These are phyloP conservation scores for Cytospora paraplurivora DNA, from an alignment of 2,329 filamentous ascomycete species.

Conservation along the genomic window DNA sequence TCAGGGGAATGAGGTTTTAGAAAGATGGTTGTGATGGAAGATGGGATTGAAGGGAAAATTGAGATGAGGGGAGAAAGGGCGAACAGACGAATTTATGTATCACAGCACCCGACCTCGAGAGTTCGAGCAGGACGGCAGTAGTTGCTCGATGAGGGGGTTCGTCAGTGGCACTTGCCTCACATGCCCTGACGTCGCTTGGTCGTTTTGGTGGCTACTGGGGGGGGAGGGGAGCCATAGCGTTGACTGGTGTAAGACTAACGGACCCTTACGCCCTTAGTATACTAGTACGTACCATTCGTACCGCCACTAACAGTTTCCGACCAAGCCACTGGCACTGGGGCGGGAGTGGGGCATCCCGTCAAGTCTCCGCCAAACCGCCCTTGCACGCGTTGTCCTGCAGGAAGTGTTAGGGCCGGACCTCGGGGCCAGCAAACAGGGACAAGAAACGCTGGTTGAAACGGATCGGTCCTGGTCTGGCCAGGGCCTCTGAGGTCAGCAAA, in stretches of 20 bases:
- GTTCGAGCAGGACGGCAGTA: not conserved
- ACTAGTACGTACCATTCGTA: not conserved
- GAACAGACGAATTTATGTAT: slow-evolving; percentile 24
- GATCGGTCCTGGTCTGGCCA: slow-evolving; percentile 20
- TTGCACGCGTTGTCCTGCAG: not conserved
- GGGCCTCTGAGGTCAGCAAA: slow-evolving; percentile 17
- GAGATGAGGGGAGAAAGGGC: not conserved
- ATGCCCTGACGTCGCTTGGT: slow-evolving; percentile 27
- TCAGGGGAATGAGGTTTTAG: not conserved
- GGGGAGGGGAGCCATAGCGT: slow-evolving; percentile 6
- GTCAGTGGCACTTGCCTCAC: slow-evolving; percentile 24
- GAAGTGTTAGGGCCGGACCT: slow-evolving; percentile 13
- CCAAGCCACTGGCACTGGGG: slow-evolving; percentile 1
- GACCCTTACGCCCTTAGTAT: no score
- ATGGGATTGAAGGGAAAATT: not conserved
- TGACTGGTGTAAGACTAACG: no score
- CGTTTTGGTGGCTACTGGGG: slow-evolving; percentile 15
- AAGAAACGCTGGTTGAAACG: slow-evolving; percentile 22
- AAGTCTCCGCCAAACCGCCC: slow-evolving; percentile 10
- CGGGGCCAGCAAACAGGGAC: not conserved
- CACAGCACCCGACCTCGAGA: not conserved
- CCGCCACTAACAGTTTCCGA: slow-evolving; percentile 11
- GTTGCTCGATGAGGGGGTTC: slow-evolving; percentile 24
- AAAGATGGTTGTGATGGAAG: slow-evolving; percentile 4
- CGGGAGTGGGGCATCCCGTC: not conserved